Percentiles rank a stretch among this genome's conserved stretches.
phyloP scores from a whole-genome alignment of 805 yeast genomes.

The Kregervanrija fluxuum region DNA sequence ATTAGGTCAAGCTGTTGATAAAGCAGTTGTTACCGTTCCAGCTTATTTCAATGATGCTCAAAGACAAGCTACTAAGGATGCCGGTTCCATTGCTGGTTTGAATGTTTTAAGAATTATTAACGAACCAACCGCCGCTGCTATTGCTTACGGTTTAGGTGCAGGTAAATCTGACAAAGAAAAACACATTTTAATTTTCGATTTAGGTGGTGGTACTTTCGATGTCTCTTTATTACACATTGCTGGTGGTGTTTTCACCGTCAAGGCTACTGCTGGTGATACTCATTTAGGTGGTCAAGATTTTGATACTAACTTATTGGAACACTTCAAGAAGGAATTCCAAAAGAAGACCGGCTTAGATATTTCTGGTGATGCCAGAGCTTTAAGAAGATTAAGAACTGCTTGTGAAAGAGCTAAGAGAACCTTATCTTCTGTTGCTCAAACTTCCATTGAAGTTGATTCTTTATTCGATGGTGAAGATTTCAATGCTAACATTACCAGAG shows the following conservation, averaged over 20 bases:
- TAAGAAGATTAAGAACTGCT: constrained; percentile 97
- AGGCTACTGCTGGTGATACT: constrained; percentile 99
- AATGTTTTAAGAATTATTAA: constrained; percentile 70
- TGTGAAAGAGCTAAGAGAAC: constrained; percentile 99
- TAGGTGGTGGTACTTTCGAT: constrained; percentile 99
- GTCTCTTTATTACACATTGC: constrained; percentile 88
- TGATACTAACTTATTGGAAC: constrained; percentile 91
- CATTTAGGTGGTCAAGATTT: constrained; percentile 99
- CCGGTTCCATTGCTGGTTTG: constrained; percentile 75
- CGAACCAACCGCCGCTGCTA: constrained; percentile 95
- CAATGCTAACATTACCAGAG: constrained; percentile 90
- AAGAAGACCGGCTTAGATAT: constrained; percentile 92
- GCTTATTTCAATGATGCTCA: constrained; percentile 77
- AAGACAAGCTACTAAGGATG: constrained; percentile 79
- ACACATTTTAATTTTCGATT: constrained; percentile 87
- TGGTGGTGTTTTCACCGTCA: constrained; percentile 95
- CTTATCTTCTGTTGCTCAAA: constrained; percentile 91
- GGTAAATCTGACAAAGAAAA: constrained; percentile 75
- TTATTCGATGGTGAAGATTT: constrained; percentile 94
- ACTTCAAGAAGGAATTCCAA: constrained; percentile 84
- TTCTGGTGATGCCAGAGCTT: constrained; percentile 86
- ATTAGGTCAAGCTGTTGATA: constrained; percentile 63
- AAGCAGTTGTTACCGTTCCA: constrained; percentile 75
- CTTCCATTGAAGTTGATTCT: constrained; percentile 95
- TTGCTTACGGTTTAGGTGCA: constrained; percentile 97